phyloP scores from a whole-genome alignment of 1,284 basidiomycete species.

The Neonothopanus nambi region DNA sequence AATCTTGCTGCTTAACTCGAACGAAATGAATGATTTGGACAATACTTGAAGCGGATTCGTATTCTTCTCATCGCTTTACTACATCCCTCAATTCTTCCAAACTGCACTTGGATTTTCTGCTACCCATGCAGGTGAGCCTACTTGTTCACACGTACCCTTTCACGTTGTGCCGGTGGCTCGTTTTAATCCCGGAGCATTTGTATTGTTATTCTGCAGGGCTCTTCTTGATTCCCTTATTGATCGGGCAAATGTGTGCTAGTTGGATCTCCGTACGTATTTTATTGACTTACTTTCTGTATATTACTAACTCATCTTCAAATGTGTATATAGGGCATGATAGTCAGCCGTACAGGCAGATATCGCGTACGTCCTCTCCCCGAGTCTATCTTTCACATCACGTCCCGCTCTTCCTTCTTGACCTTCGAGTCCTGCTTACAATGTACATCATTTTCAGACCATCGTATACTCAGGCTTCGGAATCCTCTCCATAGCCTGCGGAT shows the following conservation, averaged over 20 bases:
- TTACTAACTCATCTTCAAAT: too few species aligned
- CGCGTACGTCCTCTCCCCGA: too few species aligned
- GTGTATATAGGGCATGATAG: constrained; percentile 54
- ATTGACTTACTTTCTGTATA: background rate
- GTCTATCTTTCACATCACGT: too few species aligned
- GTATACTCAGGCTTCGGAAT: constrained; percentile 66
- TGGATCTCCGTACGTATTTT: constrained; percentile 44
- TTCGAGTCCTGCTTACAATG: background rate
- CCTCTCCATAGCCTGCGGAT: constrained; percentile 73
- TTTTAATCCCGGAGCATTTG: background rate
- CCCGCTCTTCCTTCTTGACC: too few species aligned
- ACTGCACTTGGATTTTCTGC: constrained; percentile 65
- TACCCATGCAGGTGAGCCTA: constrained; percentile 38
- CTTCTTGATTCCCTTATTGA: constrained; percentile 64
- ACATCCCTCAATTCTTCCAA: constrained; percentile 78
- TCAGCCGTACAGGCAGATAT: constrained; percentile 68
- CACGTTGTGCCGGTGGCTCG: background rate
- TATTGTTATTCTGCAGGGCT: constrained; percentile 41
- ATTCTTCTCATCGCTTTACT: constrained; percentile 62
- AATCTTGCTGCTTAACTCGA: constrained; percentile 55
- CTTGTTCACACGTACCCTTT: background rate
- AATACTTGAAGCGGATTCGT: constrained; percentile 49
- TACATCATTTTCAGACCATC: constrained; percentile 42
- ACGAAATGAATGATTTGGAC: constrained; percentile 28
- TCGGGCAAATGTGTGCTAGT: constrained; percentile 60